These are phyloP conservation scores for Kodamaea sagamina DNA, from an alignment of 805 yeast genomes.

Conservation along the genomic window DNA sequence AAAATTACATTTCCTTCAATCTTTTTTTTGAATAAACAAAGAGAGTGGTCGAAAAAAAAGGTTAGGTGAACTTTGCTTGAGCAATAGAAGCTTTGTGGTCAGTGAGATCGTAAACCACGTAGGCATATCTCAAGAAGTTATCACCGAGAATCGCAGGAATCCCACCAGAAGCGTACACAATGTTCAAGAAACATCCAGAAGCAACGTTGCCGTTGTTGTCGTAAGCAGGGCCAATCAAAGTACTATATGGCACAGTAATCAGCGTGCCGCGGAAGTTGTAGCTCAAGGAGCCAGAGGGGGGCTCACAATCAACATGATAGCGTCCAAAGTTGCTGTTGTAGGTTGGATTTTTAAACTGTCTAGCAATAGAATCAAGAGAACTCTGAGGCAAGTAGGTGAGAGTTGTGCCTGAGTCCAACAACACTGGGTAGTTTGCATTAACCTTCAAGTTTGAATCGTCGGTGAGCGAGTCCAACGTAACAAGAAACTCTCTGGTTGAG, in stretches of 20 bases:
- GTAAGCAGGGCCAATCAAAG: neutral
- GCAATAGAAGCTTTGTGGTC: slow-evolving; percentile 27
- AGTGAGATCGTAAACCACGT: slow-evolving; percentile 29
- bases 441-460: neutral
- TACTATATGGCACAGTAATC: slow-evolving; percentile 3
- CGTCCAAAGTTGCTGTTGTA: neutral
- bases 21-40: no score
- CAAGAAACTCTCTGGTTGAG: slow-evolving; percentile 1
- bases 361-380: slow-evolving; percentile 13
- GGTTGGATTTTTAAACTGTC: slow-evolving; percentile 11
- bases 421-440: slow-evolving; percentile 1
- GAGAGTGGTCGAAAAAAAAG: neutral
- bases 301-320: slow-evolving; percentile 8
- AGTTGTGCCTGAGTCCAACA: slow-evolving; percentile 13
- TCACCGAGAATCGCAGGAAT: slow-evolving; percentile 25
- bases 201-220: neutral
- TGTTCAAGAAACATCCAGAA: slow-evolving; percentile 4
- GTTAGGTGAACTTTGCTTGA: slow-evolving; percentile 26
- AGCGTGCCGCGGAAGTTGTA: neutral
- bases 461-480: slow-evolving; percentile 3
- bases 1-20: no score
- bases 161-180: neutral
- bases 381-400: slow-evolving; percentile 11
- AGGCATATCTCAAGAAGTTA: slow-evolving; percentile 29
- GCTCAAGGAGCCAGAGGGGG: neutral